A percentile compares a stretch with the other conserved stretches of the same genome.
These are phyloP conservation scores for Suhomyces sp. DNA, from an alignment of 805 yeast genomes.

Conservation along the genomic window DNA sequence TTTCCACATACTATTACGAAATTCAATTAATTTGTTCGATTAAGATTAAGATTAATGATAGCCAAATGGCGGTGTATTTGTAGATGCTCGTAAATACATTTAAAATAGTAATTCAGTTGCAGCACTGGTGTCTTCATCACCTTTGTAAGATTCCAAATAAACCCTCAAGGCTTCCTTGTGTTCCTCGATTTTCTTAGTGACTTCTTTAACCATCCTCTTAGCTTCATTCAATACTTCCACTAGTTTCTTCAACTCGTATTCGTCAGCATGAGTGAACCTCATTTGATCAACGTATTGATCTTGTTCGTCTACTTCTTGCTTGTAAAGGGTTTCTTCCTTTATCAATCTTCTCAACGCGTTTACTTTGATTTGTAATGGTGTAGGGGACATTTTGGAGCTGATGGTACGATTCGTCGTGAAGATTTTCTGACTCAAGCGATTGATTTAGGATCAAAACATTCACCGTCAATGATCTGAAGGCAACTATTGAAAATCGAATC, in stretches of 20 bases:
- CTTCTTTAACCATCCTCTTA: constrained; percentile 35
- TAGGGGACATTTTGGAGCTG: constrained; percentile 55
- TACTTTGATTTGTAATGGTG: constrained; percentile 67
- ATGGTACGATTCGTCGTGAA: background rate
- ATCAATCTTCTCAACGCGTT: constrained; percentile 66
- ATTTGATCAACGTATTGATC: constrained; percentile 46
- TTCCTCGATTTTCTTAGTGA: constrained; percentile 16
- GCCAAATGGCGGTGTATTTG: no score
- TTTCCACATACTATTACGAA: no score
- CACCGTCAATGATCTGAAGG: background rate
- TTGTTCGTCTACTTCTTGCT: constrained; percentile 58
- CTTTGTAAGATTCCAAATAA: constrained; percentile 34
- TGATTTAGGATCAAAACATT: background rate
- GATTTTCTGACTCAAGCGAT: background rate
- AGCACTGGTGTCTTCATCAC: constrained; percentile 32
- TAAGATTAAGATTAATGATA: no score
- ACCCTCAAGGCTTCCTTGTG: constrained; percentile 42
- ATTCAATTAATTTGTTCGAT: no score
- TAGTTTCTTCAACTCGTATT: constrained; percentile 61
- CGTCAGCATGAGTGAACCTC: constrained; percentile 50
- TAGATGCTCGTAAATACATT: no score
- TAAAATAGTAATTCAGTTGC: constrained; percentile 18
- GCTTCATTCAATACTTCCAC: constrained; percentile 38
- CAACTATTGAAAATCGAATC: background rate
- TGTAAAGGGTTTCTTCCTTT: constrained; percentile 65